Evolutionary conservation across 2,329 filamentous ascomycete species (phyloP).

Genomic region (Xylaria sp.): DNA sequence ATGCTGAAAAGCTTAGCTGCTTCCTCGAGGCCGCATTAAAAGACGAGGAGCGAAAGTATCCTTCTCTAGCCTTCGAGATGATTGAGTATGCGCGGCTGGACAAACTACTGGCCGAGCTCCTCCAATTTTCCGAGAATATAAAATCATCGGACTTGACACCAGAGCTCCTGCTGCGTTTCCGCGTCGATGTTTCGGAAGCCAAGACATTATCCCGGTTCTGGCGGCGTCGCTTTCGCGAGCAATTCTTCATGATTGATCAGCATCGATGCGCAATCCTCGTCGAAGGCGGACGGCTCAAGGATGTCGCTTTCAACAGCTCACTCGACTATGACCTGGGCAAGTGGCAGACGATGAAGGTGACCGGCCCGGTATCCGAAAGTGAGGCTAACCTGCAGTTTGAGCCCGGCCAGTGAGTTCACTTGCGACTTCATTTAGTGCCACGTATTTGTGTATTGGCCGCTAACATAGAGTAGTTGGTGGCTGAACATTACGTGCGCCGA

Average conservation of each 20-base stretch:
- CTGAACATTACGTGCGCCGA: slow-evolving; percentile 60
- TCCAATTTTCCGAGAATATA: slow-evolving; percentile 47
- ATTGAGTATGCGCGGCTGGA: slow-evolving; percentile 46
- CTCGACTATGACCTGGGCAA: slow-evolving; percentile 40
- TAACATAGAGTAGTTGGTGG: slow-evolving; percentile 57
- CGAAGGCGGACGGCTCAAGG: slow-evolving; percentile 47
- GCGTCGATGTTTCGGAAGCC: slow-evolving; percentile 45
- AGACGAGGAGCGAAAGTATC: slow-evolving; percentile 45
- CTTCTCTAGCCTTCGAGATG: slow-evolving; percentile 46
- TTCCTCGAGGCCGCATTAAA: slow-evolving; percentile 48
- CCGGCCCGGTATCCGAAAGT: slow-evolving; percentile 46
- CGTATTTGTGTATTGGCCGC: not conserved
- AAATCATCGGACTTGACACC: slow-evolving; percentile 39
- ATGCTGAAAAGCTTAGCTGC: slow-evolving; percentile 45
- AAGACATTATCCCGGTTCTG: slow-evolving; percentile 50
- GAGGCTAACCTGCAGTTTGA: slow-evolving; percentile 51
- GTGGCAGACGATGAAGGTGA: slow-evolving; percentile 45
- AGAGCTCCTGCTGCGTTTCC: slow-evolving; percentile 40
- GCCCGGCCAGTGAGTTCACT: slow-evolving; percentile 54
- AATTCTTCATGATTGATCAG: slow-evolving; percentile 54
- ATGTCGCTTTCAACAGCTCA: slow-evolving; percentile 47
- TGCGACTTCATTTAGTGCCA: not conserved
- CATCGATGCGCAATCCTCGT: slow-evolving; percentile 46
- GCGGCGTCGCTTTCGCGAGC: slow-evolving; percentile 51
- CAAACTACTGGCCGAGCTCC: slow-evolving; percentile 51